Conservation (phyloP, 2,329 filamentous ascomycete genomes). For the Fusarium cicatricum region DNA sequence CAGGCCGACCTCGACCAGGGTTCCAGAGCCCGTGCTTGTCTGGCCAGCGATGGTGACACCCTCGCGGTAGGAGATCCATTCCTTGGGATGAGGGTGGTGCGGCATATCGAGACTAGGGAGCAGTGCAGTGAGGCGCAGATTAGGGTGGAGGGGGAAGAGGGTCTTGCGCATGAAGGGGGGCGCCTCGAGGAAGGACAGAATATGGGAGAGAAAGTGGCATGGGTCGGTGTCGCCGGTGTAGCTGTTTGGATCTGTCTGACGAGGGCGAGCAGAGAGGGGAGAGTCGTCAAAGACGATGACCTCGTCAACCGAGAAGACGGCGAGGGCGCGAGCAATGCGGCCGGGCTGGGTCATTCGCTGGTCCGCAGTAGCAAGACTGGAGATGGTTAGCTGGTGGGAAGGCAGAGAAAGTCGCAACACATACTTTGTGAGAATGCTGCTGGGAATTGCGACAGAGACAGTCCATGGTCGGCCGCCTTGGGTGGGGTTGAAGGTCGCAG, state of each 20-base stretch:
- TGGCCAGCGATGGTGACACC: conserved; percentile 69
- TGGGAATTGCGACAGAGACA: conserved; percentile 79
- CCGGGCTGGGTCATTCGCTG: conserved; percentile 77
- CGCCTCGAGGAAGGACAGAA: conserved; percentile 83
- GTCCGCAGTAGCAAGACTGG: conserved; percentile 75
- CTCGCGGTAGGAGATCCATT: conserved; percentile 83
- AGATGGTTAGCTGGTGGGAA: background rate
- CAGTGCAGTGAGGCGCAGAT: conserved; percentile 75
- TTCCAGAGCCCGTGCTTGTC: conserved; percentile 55
- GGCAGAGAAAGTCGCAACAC: conserved; percentile 25
- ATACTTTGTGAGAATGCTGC: conserved; percentile 79
- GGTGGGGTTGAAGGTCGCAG: conserved; percentile 71
- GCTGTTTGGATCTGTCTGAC: conserved; percentile 57
- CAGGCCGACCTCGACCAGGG: conserved; percentile 66
- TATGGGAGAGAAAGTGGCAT: conserved; percentile 79
- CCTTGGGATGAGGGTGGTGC: conserved; percentile 78
- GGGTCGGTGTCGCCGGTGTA: conserved; percentile 79
- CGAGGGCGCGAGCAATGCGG: conserved; percentile 80
- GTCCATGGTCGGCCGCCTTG: conserved; percentile 74
- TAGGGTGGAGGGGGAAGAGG: conserved; percentile 81
- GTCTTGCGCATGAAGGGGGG: conserved; percentile 81
- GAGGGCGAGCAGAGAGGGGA: conserved; percentile 55
- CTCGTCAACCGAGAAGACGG: conserved; percentile 87
- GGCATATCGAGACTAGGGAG: conserved; percentile 85
- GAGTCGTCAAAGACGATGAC: conserved; percentile 82